These are phyloP conservation scores for Parasitella parasitica DNA, from an alignment of 371 early-diverging fungal species.

Conservation along the genomic window DNA sequence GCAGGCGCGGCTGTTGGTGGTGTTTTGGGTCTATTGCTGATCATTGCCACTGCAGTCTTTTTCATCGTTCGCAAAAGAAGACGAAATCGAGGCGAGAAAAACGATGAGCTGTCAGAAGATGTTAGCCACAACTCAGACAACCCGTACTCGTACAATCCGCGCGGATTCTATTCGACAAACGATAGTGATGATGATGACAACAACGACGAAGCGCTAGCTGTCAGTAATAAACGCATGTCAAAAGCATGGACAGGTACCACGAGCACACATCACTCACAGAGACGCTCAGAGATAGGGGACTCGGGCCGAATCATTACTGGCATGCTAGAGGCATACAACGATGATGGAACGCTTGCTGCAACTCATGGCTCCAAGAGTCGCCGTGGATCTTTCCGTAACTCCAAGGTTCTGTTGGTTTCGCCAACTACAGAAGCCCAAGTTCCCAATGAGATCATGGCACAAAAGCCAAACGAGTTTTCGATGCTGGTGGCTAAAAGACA, in stretches of 20 bases:
- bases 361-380: conserved; percentile 25
- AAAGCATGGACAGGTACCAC: conserved; percentile 10
- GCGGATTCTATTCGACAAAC: conserved; percentile 6
- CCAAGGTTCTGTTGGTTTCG: conserved; percentile 25
- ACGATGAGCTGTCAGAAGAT: conserved; percentile 5
- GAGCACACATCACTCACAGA: conserved; percentile 5
- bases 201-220: not conserved
- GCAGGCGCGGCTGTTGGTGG: conserved; percentile 28
- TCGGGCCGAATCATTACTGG: conserved; percentile 33
- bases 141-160: conserved; percentile 7
- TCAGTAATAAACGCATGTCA: conserved; percentile 5
- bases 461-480: conserved; percentile 48
- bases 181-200: conserved; percentile 7
- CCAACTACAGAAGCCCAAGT: conserved; percentile 24
- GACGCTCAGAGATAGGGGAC: conserved; percentile 36
- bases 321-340: conserved; percentile 19
- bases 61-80: conserved; percentile 6
- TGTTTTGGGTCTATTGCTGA: conserved; percentile 4
- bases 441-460: conserved; percentile 38
- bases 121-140: conserved; percentile 2
- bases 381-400: conserved; percentile 31
- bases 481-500: conserved; percentile 23
- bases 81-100: not conserved
- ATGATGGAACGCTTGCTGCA: conserved; percentile 17
- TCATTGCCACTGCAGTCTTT: conserved; percentile 10